Evolutionary conservation across 768 basidiomycete genomes (phyloP).

Genomic region (Tulasnella sp.): DNA sequence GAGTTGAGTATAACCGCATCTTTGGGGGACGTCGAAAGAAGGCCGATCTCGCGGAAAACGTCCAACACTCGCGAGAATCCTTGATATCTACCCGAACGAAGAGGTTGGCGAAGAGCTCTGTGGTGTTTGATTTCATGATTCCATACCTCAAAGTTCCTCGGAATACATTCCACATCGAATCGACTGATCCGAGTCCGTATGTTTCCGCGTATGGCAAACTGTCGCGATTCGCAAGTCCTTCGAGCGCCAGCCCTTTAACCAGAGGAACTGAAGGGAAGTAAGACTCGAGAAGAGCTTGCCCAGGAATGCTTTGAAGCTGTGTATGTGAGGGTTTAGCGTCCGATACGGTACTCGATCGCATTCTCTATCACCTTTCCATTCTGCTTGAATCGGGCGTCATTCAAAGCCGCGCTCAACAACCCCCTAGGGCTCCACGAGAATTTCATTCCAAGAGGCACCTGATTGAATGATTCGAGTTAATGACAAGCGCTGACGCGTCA

Average conservation of each 20-base stretch:
- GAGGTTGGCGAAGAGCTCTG: background rate
- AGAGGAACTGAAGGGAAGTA: slow-evolving; percentile 68
- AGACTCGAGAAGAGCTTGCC: slow-evolving; percentile 52
- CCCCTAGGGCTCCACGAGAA: slow-evolving; percentile 92
- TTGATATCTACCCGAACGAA: slow-evolving; percentile 58
- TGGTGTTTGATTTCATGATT: background rate
- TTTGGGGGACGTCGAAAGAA: slow-evolving; percentile 49
- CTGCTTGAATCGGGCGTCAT: slow-evolving; percentile 65
- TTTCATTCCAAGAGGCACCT: slow-evolving; percentile 77
- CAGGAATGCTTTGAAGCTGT: slow-evolving; percentile 51
- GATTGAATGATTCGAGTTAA: background rate
- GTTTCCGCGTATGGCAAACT: slow-evolving; percentile 65
- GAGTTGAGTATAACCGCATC: slow-evolving; percentile 37
- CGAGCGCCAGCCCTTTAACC: slow-evolving; percentile 58
- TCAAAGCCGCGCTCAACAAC: slow-evolving; percentile 74
- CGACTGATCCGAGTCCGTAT: slow-evolving; percentile 53
- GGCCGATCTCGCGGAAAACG: slow-evolving; percentile 64
- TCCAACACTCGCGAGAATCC: slow-evolving; percentile 75
- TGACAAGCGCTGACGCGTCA: background rate
- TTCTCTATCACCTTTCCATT: slow-evolving; percentile 48
- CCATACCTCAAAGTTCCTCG: slow-evolving; percentile 77
- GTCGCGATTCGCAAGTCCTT: slow-evolving; percentile 84
- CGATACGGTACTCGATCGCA: slow-evolving; percentile 4
- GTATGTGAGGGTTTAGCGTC: background rate
- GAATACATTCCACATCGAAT: slow-evolving; percentile 59